Evolutionary conservation across 495 filamentous ascomycete genomes (phyloP).

Genomic region (Neohortaea acidophila): DNA sequence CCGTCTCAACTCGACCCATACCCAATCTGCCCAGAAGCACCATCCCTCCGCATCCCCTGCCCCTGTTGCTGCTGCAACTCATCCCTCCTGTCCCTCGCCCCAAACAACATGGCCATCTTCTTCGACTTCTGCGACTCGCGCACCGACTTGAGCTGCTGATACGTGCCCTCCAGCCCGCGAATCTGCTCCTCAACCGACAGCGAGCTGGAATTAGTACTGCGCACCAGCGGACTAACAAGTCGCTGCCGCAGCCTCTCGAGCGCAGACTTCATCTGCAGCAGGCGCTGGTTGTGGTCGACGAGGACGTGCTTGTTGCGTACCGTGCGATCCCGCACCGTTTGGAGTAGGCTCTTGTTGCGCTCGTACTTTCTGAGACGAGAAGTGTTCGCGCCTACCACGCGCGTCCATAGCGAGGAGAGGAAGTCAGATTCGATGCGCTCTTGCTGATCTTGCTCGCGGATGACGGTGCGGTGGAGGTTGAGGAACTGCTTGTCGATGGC

Average conservation of each 20-base stretch:
- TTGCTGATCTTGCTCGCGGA: constrained; percentile 64
- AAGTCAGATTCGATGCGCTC: constrained; percentile 65
- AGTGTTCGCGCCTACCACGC: constrained; percentile 58
- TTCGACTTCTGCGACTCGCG: constrained; percentile 67
- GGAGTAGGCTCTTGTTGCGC: constrained; percentile 58
- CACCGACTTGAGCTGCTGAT: constrained; percentile 54
- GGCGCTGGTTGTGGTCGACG: constrained; percentile 64
- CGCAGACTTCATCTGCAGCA: constrained; percentile 63
- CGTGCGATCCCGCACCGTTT: constrained; percentile 62
- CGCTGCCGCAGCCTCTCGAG: constrained; percentile 63
- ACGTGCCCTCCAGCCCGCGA: constrained; percentile 59
- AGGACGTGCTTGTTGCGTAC: constrained; percentile 73
- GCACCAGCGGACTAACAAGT: constrained; percentile 64
- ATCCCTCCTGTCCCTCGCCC: constrained; percentile 32
- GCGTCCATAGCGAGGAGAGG: constrained; percentile 71
- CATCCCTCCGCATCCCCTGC: no score
- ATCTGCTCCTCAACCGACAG: constrained; percentile 73
- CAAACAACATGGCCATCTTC: constrained; percentile 67
- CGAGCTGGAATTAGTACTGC: constrained; percentile 45
- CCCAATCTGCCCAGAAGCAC: no score
- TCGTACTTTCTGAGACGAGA: constrained; percentile 68
- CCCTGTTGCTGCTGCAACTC: no score
- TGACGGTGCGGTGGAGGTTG: constrained; percentile 72
- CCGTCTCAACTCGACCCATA: no score
- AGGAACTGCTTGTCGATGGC: constrained; percentile 76